Base-by-base conservation (phyloP, 1,139 yeast genomes). In the Sugiyamaella paludigena region DNA sequence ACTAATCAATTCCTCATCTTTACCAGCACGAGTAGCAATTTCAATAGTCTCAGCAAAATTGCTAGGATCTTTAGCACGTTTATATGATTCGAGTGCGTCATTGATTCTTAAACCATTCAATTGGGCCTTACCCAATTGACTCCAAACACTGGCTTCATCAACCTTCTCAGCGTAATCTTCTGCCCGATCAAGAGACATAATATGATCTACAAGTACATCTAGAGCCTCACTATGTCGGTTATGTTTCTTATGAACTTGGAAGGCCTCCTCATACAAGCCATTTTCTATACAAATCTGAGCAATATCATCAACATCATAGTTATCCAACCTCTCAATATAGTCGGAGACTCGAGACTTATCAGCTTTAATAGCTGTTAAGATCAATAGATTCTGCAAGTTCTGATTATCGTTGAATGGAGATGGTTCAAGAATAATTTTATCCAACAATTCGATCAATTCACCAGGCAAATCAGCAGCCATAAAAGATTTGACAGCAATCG, bases 321-420 rank as follows among this genome's bases (percentile, higher is more conserved):
- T 85, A 63, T 91, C 96, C 57, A 92, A 78, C 60, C 88, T 86
- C 61, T 92, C 98, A 65, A 92, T 80, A 69, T 91, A 89, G 50
- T 80, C 79, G 59, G 79, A 72, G 47, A 92, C 97, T 71, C 88
- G 86, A 11, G 92, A 75, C 61, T 89, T 81, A 69, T 92, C 98
- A 47, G 96, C 96, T 71, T 89, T 91, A 67, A 92, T 87, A 35
- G 98, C 97, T 57, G 98, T 92, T 65, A 92, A 78, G 59, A 92
- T 80, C 68, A 92, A 76, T 68, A 92, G 76, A 49, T 96, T 97
- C 76, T 92, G 98, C 66, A 92, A 77, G 39, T 96, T 91, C 58
- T 94, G 86, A 70, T 94, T 92, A 59, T 92, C 98, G 63, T 83
- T 87, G 75, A 92, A 92, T 59, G 97, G 95, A 58, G 98, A 89